These are phyloP conservation scores for Blastobotrys muscicola DNA, from an alignment of 805 yeast species.

Conservation along the genomic window DNA sequence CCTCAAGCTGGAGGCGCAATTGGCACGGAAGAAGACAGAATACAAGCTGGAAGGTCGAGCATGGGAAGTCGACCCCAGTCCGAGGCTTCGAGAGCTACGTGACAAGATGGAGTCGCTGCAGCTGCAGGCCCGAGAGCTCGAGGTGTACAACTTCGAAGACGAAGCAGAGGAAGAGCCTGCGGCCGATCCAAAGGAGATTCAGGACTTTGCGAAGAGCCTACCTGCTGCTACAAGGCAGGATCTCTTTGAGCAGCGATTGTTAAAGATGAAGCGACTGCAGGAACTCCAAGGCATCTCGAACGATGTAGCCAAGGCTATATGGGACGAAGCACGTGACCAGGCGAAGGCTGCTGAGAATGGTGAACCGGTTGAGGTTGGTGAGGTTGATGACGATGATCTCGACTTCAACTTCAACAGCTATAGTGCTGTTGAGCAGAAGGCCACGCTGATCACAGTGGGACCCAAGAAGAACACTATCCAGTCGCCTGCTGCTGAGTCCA, in stretches of 20 bases:
- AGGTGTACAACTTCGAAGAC: constrained; percentile 73
- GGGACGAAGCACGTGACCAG: constrained; percentile 1
- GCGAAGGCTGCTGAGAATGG: constrained; percentile 1
- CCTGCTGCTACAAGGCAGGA: constrained; percentile 11
- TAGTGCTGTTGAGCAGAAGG: constrained; percentile 7
- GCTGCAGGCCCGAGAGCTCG: constrained; percentile 75
- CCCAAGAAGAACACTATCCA: too few relatives aligned
- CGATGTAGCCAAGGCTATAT: constrained; percentile 42
- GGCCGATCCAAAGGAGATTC: constrained; percentile 33
- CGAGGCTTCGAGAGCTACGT: constrained; percentile 62
- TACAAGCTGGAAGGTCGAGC: constrained; percentile 33
- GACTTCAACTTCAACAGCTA: background rate
- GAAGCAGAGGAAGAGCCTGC: constrained; percentile 54
- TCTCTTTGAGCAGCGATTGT: constrained; percentile 48
- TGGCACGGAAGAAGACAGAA: constrained; percentile 30
- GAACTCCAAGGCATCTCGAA: constrained; percentile 60
- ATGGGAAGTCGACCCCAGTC: constrained; percentile 61
- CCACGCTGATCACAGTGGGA: constrained; percentile 16
- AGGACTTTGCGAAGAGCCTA: constrained; percentile 28
- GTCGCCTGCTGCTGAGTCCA: background rate
- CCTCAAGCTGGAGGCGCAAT: constrained; percentile 23
- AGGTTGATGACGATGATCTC: background rate
- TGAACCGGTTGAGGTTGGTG: constrained; percentile 1
- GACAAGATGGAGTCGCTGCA: constrained; percentile 81
- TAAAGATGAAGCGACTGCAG: constrained; percentile 57